Evolutionary conservation across 306 rosid genomes (phyloP).

Genomic region (Styphnolobium japonicum): DNA sequence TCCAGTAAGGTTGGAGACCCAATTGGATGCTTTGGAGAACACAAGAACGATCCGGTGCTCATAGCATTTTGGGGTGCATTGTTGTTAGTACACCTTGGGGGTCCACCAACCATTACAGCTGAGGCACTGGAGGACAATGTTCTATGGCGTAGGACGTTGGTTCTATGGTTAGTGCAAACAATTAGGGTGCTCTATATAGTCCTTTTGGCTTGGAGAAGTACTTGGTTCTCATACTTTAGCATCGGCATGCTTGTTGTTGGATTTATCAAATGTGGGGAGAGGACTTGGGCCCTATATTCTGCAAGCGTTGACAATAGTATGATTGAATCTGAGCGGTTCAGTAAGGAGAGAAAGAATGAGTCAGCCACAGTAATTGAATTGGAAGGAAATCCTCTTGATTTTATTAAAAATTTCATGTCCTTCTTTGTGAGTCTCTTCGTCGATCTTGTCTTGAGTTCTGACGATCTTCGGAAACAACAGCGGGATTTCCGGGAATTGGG

Average conservation of each 20-base stretch:
- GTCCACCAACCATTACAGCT: conserved; percentile 10
- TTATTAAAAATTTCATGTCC: background rate
- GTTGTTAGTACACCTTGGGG: conserved; percentile 1
- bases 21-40: no score
- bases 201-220: background rate
- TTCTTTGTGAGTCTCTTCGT: background rate
- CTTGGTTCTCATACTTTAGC: background rate
- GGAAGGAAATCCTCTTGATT: background rate
- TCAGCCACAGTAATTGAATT: background rate
- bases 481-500: background rate
- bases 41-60: background rate
- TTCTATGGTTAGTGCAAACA: background rate
- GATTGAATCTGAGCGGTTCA: no score
- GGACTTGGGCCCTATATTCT: background rate
- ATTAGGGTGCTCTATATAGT: background rate
- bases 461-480: background rate
- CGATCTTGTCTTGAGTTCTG: background rate
- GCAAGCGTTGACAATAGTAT: background rate
- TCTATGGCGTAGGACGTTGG: background rate
- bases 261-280: background rate
- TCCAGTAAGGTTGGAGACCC: background rate
- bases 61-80: background rate
- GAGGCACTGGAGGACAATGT: conserved; percentile 17
- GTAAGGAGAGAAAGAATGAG: background rate
- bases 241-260: background rate